Conservation (phyloP, 1,139 yeast species). For the Nakaseomyces kungkrabaensis region DNA sequence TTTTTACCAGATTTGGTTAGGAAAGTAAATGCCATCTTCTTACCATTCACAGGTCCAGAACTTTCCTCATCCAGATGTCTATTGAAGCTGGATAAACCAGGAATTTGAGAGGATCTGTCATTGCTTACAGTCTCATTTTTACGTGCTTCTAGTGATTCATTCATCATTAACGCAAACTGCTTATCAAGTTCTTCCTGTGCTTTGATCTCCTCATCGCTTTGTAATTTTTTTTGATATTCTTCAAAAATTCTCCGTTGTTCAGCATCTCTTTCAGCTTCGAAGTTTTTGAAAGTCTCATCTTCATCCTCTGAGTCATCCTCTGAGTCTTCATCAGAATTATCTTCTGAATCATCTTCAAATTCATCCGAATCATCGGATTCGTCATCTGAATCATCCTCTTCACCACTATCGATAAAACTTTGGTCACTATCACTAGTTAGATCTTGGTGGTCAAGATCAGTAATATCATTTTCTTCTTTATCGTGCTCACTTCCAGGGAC, state of each 20-base stretch:
- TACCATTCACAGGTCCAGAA: constrained; percentile 7
- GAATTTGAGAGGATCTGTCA: constrained; percentile 20
- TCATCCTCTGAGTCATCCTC: background rate
- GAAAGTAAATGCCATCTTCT: constrained; percentile 41
- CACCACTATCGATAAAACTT: constrained; percentile 10
- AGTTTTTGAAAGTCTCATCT: background rate
- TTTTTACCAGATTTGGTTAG: constrained; percentile 44
- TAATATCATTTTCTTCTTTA: constrained; percentile 15
- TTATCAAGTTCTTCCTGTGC: constrained; percentile 44
- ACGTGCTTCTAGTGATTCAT: constrained; percentile 39
- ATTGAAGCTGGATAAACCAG: background rate
- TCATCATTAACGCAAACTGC: constrained; percentile 42
- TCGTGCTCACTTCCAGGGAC: constrained; percentile 15
- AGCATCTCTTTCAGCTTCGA: constrained; percentile 9
- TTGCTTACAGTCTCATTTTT: constrained; percentile 24
- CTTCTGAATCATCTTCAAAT: constrained; percentile 9
- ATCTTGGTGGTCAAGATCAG: constrained; percentile 7
- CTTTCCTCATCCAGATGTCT: background rate
- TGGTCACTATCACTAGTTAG: constrained; percentile 11
- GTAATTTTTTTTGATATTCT: constrained; percentile 30
- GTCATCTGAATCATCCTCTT: constrained; percentile 10
- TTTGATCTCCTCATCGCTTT: constrained; percentile 35
- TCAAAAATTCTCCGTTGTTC: constrained; percentile 20
- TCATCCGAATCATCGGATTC: constrained; percentile 15
- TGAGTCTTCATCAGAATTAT: background rate